These are phyloP conservation scores for Trichoderma simmonsii DNA, from an alignment of 2,329 filamentous ascomycete genomes.

Conservation along the genomic window DNA sequence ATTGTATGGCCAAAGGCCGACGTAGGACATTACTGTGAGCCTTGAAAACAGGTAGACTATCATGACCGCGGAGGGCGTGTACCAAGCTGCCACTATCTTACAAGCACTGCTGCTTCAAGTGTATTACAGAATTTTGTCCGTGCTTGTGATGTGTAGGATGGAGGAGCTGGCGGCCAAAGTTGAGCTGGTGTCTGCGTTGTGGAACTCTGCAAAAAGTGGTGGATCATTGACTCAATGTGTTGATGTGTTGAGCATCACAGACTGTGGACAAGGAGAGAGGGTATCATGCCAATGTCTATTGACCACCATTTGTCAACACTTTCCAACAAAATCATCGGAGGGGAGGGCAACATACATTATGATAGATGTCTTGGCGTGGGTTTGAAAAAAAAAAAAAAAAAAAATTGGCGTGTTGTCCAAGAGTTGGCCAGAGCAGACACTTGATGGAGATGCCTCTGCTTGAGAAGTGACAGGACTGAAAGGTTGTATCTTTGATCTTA, in stretches of 20 bases:
- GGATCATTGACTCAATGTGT: background rate
- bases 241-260: background rate
- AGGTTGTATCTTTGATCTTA: too few species aligned
- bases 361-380: background rate
- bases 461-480: too few species aligned
- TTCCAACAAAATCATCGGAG: background rate
- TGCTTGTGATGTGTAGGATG: background rate
- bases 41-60: background rate
- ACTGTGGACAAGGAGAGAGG: background rate
- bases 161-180: background rate
- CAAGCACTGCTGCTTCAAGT: background rate
- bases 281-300: too few species aligned
- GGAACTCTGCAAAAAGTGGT: background rate
- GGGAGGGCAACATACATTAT: background rate
- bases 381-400: background rate
- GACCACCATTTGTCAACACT: background rate
- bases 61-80: conserved; percentile 14
- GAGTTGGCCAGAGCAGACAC: background rate
- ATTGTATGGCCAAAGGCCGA: background rate
- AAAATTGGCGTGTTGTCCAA: background rate
- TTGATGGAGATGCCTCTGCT: too few species aligned
- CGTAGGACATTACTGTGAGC: background rate
- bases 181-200: background rate
- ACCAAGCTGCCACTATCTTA: background rate
- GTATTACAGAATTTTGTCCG: background rate